Evolutionary conservation across 164 flowering plant species (phyloP), one percentile per base, ranked within the genome.

Genomic region (Taxillus chinensis): DNA sequence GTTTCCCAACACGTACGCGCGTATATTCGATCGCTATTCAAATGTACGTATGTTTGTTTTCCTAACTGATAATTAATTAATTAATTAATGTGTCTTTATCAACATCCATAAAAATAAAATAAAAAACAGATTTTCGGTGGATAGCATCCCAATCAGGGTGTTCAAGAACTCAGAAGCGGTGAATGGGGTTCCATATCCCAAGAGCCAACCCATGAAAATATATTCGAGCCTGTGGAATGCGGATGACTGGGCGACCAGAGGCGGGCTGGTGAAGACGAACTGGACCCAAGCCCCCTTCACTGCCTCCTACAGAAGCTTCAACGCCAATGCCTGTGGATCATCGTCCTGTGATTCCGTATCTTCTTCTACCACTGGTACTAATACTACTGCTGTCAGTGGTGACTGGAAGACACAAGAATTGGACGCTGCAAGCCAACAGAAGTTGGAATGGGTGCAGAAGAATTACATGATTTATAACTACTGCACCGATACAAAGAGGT

Each of bases 171-270:
- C 16, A 11, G 37, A 55, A 11, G 10, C 51, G 12, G 13, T 8
- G 12, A 27, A 27, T 27, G 13, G 9, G 51, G 51, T 48, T 8
- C 51, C 51, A 0, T 48, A 8, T 14, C 51, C 51, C 1, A 8
- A 8, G 12, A 11, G 16, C 39, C n/a, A 38, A 38, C 39, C 39
- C 8, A 55, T 55, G 58, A n/a, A 8, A 8, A 38, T 55, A 8
- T 17, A 55, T 7, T 17, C 58, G 5, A 17, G 37, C 5, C 8
- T 55, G 40, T 55, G 58, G 58, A 55, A 13, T 13, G 58, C 38
- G 38, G 85, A 81, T 13, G 58, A 55, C 1, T 55, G 58, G 58
- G 58, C 58, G 5, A 55, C 58, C 5, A 27, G 16, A 38, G 58
- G 58, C 13, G 58, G 58, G 58, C 38, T 27, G 4, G 58, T 55